These are phyloP conservation scores for Hygrocybe coccinea DNA, from an alignment of 768 basidiomycete genomes.

Conservation along the genomic window DNA sequence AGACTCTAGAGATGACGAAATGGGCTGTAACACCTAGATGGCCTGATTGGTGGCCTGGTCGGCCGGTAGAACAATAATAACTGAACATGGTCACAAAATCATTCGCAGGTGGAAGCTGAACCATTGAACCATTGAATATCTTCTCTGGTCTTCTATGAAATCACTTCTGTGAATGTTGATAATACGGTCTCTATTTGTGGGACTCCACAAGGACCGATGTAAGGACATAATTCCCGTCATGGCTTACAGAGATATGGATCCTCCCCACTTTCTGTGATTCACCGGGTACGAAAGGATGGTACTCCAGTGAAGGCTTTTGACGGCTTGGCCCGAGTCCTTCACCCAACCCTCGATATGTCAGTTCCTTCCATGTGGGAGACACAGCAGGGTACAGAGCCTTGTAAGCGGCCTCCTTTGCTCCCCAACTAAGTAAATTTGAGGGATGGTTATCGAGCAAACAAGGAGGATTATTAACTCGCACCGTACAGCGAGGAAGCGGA, in stretches of 20 bases:
- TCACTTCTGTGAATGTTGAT: conserved; percentile 1
- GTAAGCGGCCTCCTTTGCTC: conserved; percentile 81
- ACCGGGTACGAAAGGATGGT: conserved; percentile 32
- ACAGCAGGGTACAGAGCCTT: conserved; percentile 70
- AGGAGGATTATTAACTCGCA: conserved; percentile 29
- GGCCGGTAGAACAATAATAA: background rate
- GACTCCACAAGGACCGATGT: conserved; percentile 62
- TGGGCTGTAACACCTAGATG: conserved; percentile 59
- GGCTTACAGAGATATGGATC: conserved; percentile 71
- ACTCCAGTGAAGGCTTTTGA: conserved; percentile 40
- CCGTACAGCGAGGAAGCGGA: conserved; percentile 70
- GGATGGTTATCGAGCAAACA: background rate
- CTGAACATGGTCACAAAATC: too few species aligned
- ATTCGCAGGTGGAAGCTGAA: background rate
- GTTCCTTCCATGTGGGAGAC: conserved; percentile 69
- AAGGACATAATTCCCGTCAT: conserved; percentile 75
- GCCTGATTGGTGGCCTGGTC: conserved; percentile 60
- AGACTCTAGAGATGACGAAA: conserved; percentile 22
- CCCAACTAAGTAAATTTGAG: conserved; percentile 50
- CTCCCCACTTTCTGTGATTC: conserved; percentile 25
- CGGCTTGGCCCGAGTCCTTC: conserved; percentile 16
- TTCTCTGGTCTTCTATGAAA: too few species aligned
- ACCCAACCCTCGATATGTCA: conserved; percentile 44
- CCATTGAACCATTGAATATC: too few species aligned
- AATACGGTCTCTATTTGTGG: too few species aligned